Conservation (phyloP, 495 filamentous ascomycete genomes). For the Choiromyces venosus region DNA sequence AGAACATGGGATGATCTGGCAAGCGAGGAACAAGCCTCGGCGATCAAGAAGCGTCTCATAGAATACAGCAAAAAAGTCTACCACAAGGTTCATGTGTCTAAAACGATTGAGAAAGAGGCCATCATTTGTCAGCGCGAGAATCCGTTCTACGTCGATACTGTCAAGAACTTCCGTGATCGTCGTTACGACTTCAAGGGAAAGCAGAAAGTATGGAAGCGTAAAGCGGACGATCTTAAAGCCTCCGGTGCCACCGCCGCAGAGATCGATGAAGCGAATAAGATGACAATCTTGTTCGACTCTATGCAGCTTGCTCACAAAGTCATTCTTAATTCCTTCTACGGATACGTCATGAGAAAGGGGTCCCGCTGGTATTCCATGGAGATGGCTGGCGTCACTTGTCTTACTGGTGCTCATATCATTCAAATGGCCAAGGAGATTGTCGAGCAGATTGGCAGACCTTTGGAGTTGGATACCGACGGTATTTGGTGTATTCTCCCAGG, state of each 20-base stretch:
- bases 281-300: constrained; percentile 95
- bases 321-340: constrained; percentile 98
- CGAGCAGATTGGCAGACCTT: constrained; percentile 82
- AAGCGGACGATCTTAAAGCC: constrained; percentile 76
- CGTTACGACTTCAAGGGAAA: constrained; percentile 97
- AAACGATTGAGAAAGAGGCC: constrained; percentile 86
- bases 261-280: constrained; percentile 93
- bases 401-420: constrained; percentile 95
- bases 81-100: constrained; percentile 95
- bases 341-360: constrained; percentile 98
- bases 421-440: constrained; percentile 93
- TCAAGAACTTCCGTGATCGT: constrained; percentile 89
- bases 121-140: constrained; percentile 99
- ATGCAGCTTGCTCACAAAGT: constrained; percentile 96
- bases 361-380: constrained; percentile 99
- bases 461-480: constrained; percentile 98
- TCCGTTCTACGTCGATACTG: constrained; percentile 96
- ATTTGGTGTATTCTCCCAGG: constrained; percentile 99
- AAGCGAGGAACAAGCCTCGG: constrained; percentile 71
- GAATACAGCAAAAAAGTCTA: constrained; percentile 98
- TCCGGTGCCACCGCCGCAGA: constrained; percentile 70
- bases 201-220: constrained; percentile 97
- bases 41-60: constrained; percentile 80
- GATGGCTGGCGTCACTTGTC: constrained; percentile 97
- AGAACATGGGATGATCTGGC: constrained; percentile 76